Evolutionary conservation across 1,284 basidiomycete genomes (phyloP).

Genomic region (Tylopilus orsonianus): DNA sequence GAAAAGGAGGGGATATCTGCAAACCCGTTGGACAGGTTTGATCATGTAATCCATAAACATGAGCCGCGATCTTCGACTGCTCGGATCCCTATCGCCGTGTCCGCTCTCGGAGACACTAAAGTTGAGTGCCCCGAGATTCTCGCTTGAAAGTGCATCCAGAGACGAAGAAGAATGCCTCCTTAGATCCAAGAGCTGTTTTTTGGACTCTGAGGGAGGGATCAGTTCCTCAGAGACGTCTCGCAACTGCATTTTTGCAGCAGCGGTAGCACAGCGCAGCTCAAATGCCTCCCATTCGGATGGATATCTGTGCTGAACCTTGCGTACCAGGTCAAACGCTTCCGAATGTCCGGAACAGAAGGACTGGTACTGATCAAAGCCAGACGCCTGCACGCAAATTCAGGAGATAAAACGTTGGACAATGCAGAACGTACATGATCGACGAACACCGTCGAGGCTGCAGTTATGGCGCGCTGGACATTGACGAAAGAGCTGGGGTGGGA

Average conservation of each 20-base stretch:
- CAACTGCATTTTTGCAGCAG: conserved; percentile 43
- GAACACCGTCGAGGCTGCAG: conserved; percentile 61
- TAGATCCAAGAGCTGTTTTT: conserved; percentile 13
- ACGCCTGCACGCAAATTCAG: conserved; percentile 48
- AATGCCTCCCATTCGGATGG: conserved; percentile 78
- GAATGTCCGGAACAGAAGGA: conserved; percentile 82
- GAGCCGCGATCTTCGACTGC: conserved; percentile 42
- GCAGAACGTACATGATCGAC: conserved; percentile 56
- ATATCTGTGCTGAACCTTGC: conserved; percentile 58
- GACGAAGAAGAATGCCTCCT: conserved; percentile 36
- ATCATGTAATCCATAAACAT: conserved; percentile 82
- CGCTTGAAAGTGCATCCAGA: conserved; percentile 25
- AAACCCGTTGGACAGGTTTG: conserved; percentile 86
- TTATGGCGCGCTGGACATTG: conserved; percentile 45
- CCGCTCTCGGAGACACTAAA: conserved; percentile 31
- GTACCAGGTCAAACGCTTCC: conserved; percentile 73
- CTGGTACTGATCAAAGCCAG: conserved; percentile 76
- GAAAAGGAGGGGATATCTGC: conserved; percentile 88
- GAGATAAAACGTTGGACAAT: background rate
- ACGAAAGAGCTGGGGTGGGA: conserved; percentile 2
- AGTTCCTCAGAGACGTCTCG: conserved; percentile 7
- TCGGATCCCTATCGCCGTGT: conserved; percentile 17
- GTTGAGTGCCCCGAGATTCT: conserved; percentile 30
- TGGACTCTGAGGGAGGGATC: conserved; percentile 15
- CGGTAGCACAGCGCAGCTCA: conserved; percentile 69